Conservation (phyloP, 176 grass and related monocot species). For the Neostapfia colusana region DNA sequence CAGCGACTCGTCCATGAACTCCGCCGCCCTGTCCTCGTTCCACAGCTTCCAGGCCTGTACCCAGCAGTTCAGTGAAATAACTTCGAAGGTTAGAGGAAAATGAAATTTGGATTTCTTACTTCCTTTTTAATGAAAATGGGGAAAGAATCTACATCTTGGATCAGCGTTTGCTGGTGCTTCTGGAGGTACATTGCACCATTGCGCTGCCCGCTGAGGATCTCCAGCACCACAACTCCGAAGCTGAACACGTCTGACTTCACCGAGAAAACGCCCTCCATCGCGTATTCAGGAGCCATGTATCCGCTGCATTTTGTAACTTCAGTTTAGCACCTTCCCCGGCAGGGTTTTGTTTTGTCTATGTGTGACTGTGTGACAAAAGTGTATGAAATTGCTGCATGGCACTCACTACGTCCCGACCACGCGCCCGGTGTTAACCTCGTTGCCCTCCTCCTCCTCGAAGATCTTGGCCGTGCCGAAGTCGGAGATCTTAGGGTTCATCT, state of each 20-base stretch:
- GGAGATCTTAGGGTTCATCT: constrained; percentile 96
- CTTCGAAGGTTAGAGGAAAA: neutral
- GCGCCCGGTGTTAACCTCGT: constrained; percentile 62
- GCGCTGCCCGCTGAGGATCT: constrained; percentile 83
- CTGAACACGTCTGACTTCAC: constrained; percentile 93
- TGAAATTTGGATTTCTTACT: neutral
- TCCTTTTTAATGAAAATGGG: too few relatives aligned
- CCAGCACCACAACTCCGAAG: constrained; percentile 79
- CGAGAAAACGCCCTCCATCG: constrained; percentile 74
- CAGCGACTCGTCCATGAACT: constrained; percentile 70
- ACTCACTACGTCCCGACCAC: constrained; percentile 86
- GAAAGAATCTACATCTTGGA: constrained; percentile 49
- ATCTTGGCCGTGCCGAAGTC: constrained; percentile 98
- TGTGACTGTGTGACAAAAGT: too few relatives aligned
- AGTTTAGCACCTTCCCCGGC: neutral
- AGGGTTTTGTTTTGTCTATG: too few relatives aligned
- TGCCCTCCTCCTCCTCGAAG: constrained; percentile 56
- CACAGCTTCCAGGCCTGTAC: constrained; percentile 79
- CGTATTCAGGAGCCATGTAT: constrained; percentile 92
- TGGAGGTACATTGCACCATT: constrained; percentile 70
- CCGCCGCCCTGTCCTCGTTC: constrained; percentile 52
- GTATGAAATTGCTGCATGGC: neutral
- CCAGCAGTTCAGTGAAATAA: neutral
- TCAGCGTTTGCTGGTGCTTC: constrained; percentile 57
- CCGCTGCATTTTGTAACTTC: constrained; percentile 45